Evolutionary conservation across 805 yeast genomes (phyloP), one percentile per base, ranked within the genome.

Genomic region (Sugiyamaella boreocaroliniensis): DNA sequence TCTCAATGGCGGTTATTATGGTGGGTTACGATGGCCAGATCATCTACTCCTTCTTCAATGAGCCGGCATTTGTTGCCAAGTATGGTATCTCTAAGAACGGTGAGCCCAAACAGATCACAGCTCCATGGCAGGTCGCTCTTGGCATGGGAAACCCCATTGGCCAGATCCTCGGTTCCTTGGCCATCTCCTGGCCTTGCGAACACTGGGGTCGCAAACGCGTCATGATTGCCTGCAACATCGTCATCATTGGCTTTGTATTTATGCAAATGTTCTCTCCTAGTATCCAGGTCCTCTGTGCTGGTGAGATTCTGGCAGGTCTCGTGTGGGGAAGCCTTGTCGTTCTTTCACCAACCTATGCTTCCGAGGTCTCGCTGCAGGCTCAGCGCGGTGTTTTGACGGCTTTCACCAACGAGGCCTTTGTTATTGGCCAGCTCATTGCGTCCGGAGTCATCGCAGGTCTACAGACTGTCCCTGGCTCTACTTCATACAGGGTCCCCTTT

Each of bases 281-380:
- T 54, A 55, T 71, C 22, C 67, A 66, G 9, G 71, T 68, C 26
- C 64, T 74, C 49, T 64, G 68, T 45, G 74, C 61, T 16, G 78
- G 75, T 18, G 70, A 72, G 56, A 58, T 73, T 18, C 59, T 73
- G 10, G 64, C 73, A 29, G 65, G 69, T n/a, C 42, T 79, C 34
- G 71, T 76, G 8, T 79, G 82, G 80, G 85, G 85, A 49, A 70
- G 72, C n/a, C 78, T 78, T 60, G 79, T 74, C 53, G 72, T 79
- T 29, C 62, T 80, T 58, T 69, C 79, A 2, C 76, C 78, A 9
- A 66, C 80, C 2, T 80, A 80, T 60, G 80, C 83, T n/a, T 70
- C 81, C 14, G 85, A 80, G 59, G 78, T 79, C 32, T 72, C 80
- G 55, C 84, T 84, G 0, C 60, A 76, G 14, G 73, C 73, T 9